Conservation (phyloP, 257 asterid genomes). For the Solanum sparsipilum region DNA sequence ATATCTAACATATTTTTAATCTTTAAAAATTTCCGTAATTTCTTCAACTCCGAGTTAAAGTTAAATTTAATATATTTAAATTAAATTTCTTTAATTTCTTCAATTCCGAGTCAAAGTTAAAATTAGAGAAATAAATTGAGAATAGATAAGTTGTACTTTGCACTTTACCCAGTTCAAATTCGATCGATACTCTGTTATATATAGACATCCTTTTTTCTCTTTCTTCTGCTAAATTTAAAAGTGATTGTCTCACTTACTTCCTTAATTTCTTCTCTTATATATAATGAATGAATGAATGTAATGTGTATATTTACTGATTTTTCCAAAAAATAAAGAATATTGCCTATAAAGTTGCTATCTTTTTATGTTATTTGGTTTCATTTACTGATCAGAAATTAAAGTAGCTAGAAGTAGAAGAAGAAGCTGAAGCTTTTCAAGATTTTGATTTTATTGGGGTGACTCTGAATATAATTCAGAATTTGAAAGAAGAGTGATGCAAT, state of each 20-base stretch:
- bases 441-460: not conserved
- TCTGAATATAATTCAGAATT: not conserved
- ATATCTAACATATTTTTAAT: too few species aligned
- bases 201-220: slow-evolving; percentile 23
- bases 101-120: not conserved
- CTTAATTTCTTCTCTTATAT: not conserved
- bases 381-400: not conserved
- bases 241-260: not conserved
- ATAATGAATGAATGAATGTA: too few species aligned
- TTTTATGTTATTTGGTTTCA: not conserved
- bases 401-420: not conserved
- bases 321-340: not conserved
- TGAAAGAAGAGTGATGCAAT: slow-evolving; percentile 58
- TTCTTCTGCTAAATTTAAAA: not conserved
- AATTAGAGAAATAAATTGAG: not conserved
- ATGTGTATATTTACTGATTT: not conserved
- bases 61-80: too few species aligned
- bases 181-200: slow-evolving; percentile 34
- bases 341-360: not conserved
- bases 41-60: too few species aligned
- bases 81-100: too few species aligned
- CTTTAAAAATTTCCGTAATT: too few species aligned
- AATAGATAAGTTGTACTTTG: not conserved
- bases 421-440: not conserved
- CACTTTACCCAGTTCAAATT: slow-evolving; percentile 69